These are phyloP conservation scores for Phellopilus nigrolimitatus DNA, from an alignment of 1,284 basidiomycete genomes.

Conservation along the genomic window DNA sequence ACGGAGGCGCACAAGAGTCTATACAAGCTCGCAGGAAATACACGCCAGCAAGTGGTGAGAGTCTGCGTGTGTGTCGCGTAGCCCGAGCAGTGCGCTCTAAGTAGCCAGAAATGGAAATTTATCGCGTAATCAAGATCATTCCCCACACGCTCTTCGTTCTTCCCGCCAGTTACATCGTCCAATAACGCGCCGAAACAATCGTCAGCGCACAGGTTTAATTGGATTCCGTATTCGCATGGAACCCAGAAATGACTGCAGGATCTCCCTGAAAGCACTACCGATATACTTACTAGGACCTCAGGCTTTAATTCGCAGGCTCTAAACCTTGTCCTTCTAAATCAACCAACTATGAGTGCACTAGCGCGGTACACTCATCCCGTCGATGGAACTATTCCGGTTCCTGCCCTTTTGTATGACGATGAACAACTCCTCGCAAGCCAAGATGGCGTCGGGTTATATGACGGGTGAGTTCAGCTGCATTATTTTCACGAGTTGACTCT, in stretches of 20 bases:
- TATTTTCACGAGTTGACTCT: too few relatives aligned
- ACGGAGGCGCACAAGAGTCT: not conserved
- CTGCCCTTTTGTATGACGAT: slow-evolving; percentile 70
- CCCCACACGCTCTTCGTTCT: slow-evolving; percentile 11
- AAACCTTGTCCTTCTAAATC: not conserved
- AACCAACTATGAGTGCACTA: slow-evolving; percentile 11
- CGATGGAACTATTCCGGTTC: slow-evolving; percentile 71
- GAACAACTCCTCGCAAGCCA: slow-evolving; percentile 73
- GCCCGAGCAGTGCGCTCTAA: not conserved
- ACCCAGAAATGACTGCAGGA: not conserved
- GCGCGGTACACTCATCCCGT: slow-evolving; percentile 43
- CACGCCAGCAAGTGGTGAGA: not conserved
- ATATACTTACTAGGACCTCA: not conserved
- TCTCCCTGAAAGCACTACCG: not conserved
- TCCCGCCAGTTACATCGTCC: slow-evolving; percentile 5
- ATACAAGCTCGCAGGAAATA: not conserved
- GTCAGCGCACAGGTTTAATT: not conserved
- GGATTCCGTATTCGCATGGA: not conserved
- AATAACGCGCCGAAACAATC: slow-evolving; percentile 4
- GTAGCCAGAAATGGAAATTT: not conserved
- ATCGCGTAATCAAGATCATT: slow-evolving; percentile 1
- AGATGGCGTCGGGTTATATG: slow-evolving; percentile 82
- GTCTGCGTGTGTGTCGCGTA: too few relatives aligned
- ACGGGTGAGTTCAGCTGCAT: slow-evolving; percentile 81
- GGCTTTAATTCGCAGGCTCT: not conserved